Evolutionary conservation across 1,139 yeast species (phyloP), one percentile per base, ranked within the genome.

Genomic region (Schwanniomyces etchellsii): DNA sequence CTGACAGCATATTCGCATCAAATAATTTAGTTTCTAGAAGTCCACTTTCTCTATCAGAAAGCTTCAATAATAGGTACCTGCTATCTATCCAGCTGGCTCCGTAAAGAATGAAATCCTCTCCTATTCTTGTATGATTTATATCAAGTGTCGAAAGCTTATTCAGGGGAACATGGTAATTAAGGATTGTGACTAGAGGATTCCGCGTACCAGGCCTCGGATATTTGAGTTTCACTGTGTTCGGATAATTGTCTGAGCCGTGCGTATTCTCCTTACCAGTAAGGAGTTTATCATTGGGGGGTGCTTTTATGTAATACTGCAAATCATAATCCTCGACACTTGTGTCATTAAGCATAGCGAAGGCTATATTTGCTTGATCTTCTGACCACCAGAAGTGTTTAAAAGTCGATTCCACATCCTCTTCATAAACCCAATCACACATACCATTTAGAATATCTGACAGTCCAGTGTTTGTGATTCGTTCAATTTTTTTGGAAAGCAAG

Each of bases 341-440:
- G 42, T 89, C 96, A 50, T 91, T 74, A 12, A 84, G 65, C 24
- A 71, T 66, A 27, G 84, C 66, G 48, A 65, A 91, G 0, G 88
- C 72, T 29, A 91, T 48, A 36, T 66, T 61, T 4, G 73, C 53
- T 38, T 83, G 88, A 43, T 81, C 76, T 1, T 83, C 81, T 10
- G 91, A 70, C 96, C 96, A 91, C 95, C 96, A 91, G 14, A 86
- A 54, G 3, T 93, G 76, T 26, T 60, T 60, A 41, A 81, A 85
- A 4, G 66, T 60, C 0, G 72, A 67, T 4, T 81, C 53, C 1
- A 91, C 88, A 47, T 93, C 98, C 47, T 93, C 98, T 52, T 91
- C 98, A 49, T 91, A 91, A 1, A 91, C 85, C 98, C 98, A 91
- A 47, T 91, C 98, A 0, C 96, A 82, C 38, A 77, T 81, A 1